These are phyloP conservation scores for Nigrospora osmanthi DNA, from an alignment of 2,329 filamentous ascomycete genomes.

Conservation along the genomic window DNA sequence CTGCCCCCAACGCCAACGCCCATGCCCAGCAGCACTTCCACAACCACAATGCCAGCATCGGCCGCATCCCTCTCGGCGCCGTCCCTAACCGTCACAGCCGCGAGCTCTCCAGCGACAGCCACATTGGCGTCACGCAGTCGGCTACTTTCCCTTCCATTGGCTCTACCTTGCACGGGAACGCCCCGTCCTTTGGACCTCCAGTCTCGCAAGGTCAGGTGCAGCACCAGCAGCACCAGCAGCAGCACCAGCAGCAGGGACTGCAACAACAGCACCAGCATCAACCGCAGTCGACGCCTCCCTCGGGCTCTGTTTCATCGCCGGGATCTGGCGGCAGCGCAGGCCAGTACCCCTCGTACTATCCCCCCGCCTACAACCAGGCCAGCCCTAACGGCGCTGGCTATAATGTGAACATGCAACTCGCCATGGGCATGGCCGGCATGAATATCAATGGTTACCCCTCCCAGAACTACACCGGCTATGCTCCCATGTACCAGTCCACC, in stretches of 20 bases:
- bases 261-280: conserved; percentile 10
- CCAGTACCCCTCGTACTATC: conserved; percentile 17
- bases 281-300: conserved; percentile 9
- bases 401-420: conserved; percentile 53
- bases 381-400: conserved; percentile 19
- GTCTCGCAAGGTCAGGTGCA: conserved; percentile 24
- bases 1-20: conserved; percentile 42
- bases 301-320: conserved; percentile 9
- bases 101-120: conserved; percentile 51
- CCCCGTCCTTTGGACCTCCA: conserved; percentile 68
- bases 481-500: conserved; percentile 38
- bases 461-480: conserved; percentile 52
- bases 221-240: background rate
- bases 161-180: conserved; percentile 72
- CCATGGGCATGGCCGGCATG: conserved; percentile 62
- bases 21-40: conserved; percentile 59
- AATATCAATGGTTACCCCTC: conserved; percentile 47
- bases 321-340: conserved; percentile 6
- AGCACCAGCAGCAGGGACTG: background rate
- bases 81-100: conserved; percentile 64
- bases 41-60: conserved; percentile 75
- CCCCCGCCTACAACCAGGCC: conserved; percentile 22
- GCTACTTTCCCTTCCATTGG: conserved; percentile 52
- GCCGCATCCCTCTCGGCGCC: conserved; percentile 64
- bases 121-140: conserved; percentile 26